Base-by-base conservation (phyloP, 2,329 filamentous ascomycete species). In the Cryphonectria naterciae region DNA sequence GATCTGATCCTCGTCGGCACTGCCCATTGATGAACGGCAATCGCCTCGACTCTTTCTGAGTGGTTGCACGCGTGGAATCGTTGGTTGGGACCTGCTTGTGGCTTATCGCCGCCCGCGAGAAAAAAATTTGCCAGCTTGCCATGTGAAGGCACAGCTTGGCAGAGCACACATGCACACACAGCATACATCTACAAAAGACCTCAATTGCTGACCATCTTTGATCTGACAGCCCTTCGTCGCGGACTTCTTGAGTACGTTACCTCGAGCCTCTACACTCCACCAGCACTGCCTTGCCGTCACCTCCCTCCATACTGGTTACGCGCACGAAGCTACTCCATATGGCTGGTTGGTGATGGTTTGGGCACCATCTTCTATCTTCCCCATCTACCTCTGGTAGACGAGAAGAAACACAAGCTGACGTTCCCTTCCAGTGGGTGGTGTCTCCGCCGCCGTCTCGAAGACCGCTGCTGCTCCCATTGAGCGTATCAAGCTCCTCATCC, bases 401-500 rank as follows among this genome's bases (percentile, higher is more conserved):
- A 58, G 11, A 56, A 35, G 28, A 19, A 32, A 8, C 22, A 11
- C 32, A 56, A 54, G 68, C 74, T 76, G 64, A 75, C 73, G 65
- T 13, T 76, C 78, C 78, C 81, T 76, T 79, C 82, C 79, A 97
- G 94, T 99, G 96, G 96, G 96, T 92, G 96, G 96, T 98, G 92
- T 99, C 80, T 98, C 96, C 83, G 96, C 96, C 86, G 96, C 96
- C 86, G 95, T 99, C 92, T 99, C 96, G 85, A 99, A 99, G 94
- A 99, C 96, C 79, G 96, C 96, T 83, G 96, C 96, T 84, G 96
- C 96, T 87, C 96, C 96, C 87, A 99, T 99, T 81, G 96, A 99
- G 95, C 96, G 96, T 94, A 92, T 99, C 88, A 99, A 99, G 95
- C 96, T 99, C 83, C 93, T 99, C 83, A 97, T 99, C 89, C 96